Conservation (phyloP, 1,284 basidiomycete genomes). For the Coniferiporia sulphurascens region DNA sequence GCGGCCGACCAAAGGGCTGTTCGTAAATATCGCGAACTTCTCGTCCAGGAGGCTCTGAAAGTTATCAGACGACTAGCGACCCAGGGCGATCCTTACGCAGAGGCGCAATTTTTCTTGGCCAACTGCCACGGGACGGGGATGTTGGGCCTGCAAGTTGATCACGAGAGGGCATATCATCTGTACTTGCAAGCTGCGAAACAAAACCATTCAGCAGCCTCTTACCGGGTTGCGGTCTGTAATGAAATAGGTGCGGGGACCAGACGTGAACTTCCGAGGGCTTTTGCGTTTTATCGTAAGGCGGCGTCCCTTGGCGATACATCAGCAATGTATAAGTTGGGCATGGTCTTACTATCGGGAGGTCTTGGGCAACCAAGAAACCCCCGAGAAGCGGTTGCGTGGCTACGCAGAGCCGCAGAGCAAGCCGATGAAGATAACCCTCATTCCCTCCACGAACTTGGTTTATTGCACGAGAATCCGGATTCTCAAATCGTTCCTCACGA, state of each 20-base stretch:
- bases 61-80: slow-evolving; percentile 90
- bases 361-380: slow-evolving; percentile 84
- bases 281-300: slow-evolving; percentile 96
- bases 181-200: slow-evolving; percentile 97
- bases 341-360: slow-evolving; percentile 86
- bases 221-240: slow-evolving; percentile 97
- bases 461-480: slow-evolving; percentile 81
- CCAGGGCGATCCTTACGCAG: slow-evolving; percentile 84
- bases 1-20: slow-evolving; percentile 75
- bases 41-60: slow-evolving; percentile 88
- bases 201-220: slow-evolving; percentile 92
- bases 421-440: slow-evolving; percentile 99
- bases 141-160: slow-evolving; percentile 91
- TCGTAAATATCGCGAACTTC: slow-evolving; percentile 86
- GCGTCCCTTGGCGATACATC: slow-evolving; percentile 94
- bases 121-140: slow-evolving; percentile 97
- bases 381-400: slow-evolving; percentile 92
- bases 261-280: slow-evolving; percentile 81
- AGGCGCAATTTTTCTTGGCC: slow-evolving; percentile 99
- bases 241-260: slow-evolving; percentile 99
- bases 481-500: slow-evolving; percentile 66
- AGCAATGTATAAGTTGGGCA: slow-evolving; percentile 99
- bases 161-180: slow-evolving; percentile 97
- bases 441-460: slow-evolving; percentile 92
- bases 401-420: slow-evolving; percentile 92